Conservation (phyloP, 306 rosid genomes). For the Amphicarpaea edgeworthii region DNA sequence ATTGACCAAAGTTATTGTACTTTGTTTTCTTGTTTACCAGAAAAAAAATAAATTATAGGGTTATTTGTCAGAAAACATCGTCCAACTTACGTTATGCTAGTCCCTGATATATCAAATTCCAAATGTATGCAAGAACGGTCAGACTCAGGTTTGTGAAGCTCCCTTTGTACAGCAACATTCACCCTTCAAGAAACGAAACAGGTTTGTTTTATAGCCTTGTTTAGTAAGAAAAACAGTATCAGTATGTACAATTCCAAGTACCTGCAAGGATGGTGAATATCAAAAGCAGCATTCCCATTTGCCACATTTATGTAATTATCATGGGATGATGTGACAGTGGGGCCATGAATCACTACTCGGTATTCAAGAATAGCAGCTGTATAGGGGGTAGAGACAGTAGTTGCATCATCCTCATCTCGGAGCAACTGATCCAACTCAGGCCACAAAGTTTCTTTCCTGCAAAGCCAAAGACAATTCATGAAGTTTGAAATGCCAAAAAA, state of each 20-base stretch:
- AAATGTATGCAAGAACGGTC: constrained; percentile 92
- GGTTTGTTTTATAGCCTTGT: constrained; percentile 31
- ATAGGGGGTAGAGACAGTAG: constrained; percentile 76
- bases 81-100: constrained; percentile 69
- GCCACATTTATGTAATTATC: constrained; percentile 53
- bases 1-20: background rate
- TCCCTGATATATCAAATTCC: constrained; percentile 81
- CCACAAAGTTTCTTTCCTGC: constrained; percentile 85
- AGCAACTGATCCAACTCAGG: constrained; percentile 86
- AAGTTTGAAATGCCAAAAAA: constrained; percentile 39
- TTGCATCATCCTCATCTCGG: constrained; percentile 72
- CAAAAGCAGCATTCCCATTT: constrained; percentile 72
- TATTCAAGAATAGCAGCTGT: constrained; percentile 79
- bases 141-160: constrained; percentile 84
- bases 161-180: constrained; percentile 74
- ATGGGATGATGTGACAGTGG: constrained; percentile 44
- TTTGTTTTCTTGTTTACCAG: background rate
- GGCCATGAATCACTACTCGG: constrained; percentile 75
- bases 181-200: constrained; percentile 58
- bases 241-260: constrained; percentile 43
- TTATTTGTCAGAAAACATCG: constrained; percentile 9
- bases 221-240: constrained; percentile 36
- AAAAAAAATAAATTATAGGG: background rate
- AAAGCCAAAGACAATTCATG: constrained; percentile 40
- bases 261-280: constrained; percentile 96